Percentiles rank a stretch among this genome's conserved stretches.
Evolutionary conservation across 225 moss, liverwort and hornwort species (phyloP).

Genomic region (Ulota crispa): DNA sequence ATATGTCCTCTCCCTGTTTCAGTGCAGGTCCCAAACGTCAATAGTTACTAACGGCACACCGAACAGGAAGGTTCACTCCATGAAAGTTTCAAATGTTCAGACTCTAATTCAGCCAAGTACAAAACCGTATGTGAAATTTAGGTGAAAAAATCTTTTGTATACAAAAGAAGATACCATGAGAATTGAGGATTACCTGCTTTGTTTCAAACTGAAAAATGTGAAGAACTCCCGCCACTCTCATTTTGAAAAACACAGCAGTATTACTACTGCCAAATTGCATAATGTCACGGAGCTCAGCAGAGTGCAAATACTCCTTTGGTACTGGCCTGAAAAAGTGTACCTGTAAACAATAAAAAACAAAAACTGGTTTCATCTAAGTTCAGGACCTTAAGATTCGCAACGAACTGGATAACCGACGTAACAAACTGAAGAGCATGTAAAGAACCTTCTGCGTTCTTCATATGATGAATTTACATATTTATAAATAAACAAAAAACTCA

Average conservation of each 20-base stretch:
- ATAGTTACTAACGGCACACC: neutral
- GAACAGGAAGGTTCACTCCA: slow-evolving; percentile 1
- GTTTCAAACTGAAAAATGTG: slow-evolving; percentile 98
- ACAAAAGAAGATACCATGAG: neutral
- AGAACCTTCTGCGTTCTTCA: neutral
- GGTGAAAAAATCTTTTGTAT: neutral
- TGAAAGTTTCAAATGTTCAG: slow-evolving; percentile 5
- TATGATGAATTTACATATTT: neutral
- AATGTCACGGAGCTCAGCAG: slow-evolving; percentile 95
- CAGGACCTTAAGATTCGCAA: slow-evolving; percentile 9
- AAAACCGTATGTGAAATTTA: neutral
- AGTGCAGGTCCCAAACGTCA: slow-evolving; percentile 19
- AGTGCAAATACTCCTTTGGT: slow-evolving; percentile 96
- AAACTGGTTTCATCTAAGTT: neutral
- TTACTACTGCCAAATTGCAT: slow-evolving; percentile 99
- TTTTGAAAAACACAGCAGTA: slow-evolving; percentile 97
- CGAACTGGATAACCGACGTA: neutral
- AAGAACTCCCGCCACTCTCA: slow-evolving; percentile 96
- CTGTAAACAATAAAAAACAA: slow-evolving; percentile 28
- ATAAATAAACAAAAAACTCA: neutral
- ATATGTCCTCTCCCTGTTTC: slow-evolving; percentile 95
- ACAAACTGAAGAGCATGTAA: neutral
- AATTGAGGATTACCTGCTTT: slow-evolving; percentile 61
- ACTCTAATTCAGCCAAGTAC: slow-evolving; percentile 1
- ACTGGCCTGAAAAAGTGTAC: slow-evolving; percentile 98